phyloP scores from a whole-genome alignment of 257 asterid genomes.

The Penstemon barbatus region DNA sequence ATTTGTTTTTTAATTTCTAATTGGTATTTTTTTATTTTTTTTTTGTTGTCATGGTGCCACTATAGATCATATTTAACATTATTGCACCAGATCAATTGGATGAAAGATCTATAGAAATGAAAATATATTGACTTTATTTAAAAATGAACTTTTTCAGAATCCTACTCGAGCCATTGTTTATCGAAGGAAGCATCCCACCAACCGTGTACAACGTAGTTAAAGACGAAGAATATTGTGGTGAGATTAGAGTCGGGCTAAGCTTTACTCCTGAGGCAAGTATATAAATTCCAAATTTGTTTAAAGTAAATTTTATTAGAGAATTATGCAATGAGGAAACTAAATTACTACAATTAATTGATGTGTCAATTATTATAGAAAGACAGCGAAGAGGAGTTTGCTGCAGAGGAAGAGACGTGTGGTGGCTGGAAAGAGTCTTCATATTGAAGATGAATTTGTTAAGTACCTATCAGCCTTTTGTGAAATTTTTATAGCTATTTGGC shows the following conservation, averaged over 20 bases:
- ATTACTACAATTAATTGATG: background rate
- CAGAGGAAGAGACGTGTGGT: conserved; percentile 42
- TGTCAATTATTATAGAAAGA: conserved; percentile 29
- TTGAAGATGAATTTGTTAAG: conserved; percentile 24
- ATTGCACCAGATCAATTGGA: too few species aligned
- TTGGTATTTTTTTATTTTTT: background rate
- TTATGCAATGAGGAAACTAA: background rate
- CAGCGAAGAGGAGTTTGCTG: conserved; percentile 24
- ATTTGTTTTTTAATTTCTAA: background rate
- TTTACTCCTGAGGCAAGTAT: conserved; percentile 49
- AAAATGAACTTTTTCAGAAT: conserved; percentile 33
- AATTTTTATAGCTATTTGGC: background rate
- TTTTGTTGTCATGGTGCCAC: too few species aligned
- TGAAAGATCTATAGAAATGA: background rate
- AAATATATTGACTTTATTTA: background rate
- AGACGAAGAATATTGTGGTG: conserved; percentile 52
- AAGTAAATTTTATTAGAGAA: background rate
- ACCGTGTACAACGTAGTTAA: conserved; percentile 51
- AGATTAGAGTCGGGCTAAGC: conserved; percentile 52
- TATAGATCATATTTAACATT: too few species aligned
- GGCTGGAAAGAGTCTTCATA: conserved; percentile 55
- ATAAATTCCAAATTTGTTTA: background rate
- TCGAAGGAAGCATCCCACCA: conserved; percentile 43
- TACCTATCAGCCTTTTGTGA: background rate
- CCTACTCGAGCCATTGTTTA: conserved; percentile 41